phyloP scores from a whole-genome alignment of 2,329 filamentous ascomycete genomes.

The Aspergillus sp. region DNA sequence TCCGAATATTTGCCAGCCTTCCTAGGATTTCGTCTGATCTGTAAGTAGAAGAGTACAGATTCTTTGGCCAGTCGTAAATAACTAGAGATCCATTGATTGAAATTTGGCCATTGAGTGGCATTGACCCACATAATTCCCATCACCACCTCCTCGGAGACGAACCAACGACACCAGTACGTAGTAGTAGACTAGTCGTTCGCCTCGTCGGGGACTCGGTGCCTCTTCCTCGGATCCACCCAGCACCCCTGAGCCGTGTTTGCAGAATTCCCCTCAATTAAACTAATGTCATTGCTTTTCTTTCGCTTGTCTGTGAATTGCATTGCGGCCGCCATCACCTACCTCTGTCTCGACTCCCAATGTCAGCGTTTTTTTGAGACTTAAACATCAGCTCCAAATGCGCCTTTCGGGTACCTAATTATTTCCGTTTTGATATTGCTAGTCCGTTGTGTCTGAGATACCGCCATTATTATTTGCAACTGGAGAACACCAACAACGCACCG shows the following conservation, averaged over 20 bases:
- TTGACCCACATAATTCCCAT: background rate
- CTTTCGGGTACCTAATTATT: background rate
- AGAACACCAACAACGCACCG: background rate
- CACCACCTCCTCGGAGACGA: background rate
- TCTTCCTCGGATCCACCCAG: background rate
- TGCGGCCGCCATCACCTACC: background rate
- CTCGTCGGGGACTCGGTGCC: background rate
- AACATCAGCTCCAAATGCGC: background rate
- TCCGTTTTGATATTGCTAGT: background rate
- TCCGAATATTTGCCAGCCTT: too few relatives aligned
- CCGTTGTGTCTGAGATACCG: background rate
- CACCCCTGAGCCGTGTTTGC: constrained; percentile 6
- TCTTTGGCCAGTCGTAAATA: background rate
- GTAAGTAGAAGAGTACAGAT: background rate
- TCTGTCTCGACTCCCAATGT: background rate
- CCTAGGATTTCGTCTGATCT: too few relatives aligned
- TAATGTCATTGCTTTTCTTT: background rate
- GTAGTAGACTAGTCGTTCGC: too few relatives aligned
- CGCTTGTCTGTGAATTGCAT: background rate
- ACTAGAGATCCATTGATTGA: background rate
- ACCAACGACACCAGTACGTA: too few relatives aligned
- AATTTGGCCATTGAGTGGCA: background rate
- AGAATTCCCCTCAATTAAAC: constrained; percentile 6
- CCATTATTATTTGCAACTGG: background rate
- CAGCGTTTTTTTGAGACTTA: background rate